Evolutionary conservation across 2,329 filamentous ascomycete genomes (phyloP).

Genomic region (Aspergillus calidoustus): DNA sequence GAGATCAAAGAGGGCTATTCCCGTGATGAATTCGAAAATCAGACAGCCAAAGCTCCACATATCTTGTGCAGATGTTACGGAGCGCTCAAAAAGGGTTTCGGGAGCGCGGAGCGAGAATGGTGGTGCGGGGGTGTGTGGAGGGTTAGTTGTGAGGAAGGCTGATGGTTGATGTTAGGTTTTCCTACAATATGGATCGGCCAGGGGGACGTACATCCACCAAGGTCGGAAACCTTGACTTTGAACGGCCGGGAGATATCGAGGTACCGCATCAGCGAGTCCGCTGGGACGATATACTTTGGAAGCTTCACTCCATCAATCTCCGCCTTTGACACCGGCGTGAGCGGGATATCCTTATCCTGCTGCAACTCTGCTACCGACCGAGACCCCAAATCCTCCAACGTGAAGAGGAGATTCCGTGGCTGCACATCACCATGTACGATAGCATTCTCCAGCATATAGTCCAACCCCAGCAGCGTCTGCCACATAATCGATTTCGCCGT

Average conservation of each 20-base stretch:
- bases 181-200: neutral
- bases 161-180: neutral
- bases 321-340: neutral
- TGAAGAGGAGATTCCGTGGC: conserved; percentile 8
- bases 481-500: conserved; percentile 11
- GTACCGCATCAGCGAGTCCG: neutral
- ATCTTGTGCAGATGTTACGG: conserved; percentile 4
- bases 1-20: conserved; percentile 3
- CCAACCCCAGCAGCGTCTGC: conserved; percentile 8
- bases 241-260: conserved; percentile 4
- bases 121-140: neutral
- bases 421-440: conserved; percentile 10
- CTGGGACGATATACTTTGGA: conserved; percentile 1
- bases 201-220: conserved; percentile 7
- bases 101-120: conserved; percentile 9
- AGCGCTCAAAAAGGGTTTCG: conserved; percentile 6
- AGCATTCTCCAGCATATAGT: neutral
- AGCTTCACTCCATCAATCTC: neutral
- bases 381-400: neutral
- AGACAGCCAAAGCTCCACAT: conserved; percentile 17
- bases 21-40: conserved; percentile 12
- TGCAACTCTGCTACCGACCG: neutral
- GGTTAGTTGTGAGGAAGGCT: conserved; percentile 8
- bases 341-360: neutral
- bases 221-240: neutral